Conservation (phyloP, 1,284 basidiomycete genomes). For the Peniophora sp. region DNA sequence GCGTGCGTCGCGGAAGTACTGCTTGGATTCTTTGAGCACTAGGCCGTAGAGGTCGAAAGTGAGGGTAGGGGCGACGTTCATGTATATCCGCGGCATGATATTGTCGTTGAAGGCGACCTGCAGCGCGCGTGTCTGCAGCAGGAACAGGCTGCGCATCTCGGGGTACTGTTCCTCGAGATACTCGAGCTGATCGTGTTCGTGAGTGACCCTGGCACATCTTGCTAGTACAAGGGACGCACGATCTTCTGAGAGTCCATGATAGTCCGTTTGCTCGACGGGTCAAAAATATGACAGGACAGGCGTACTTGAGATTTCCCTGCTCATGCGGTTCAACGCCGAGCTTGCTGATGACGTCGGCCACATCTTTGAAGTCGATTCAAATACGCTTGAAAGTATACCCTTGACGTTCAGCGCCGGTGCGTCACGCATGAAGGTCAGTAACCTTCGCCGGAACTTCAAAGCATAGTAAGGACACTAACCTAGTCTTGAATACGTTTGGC, state of each 20-base stretch:
- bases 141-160: neutral
- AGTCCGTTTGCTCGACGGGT: neutral
- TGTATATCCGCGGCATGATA: neutral
- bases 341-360: neutral
- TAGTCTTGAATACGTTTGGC: neutral
- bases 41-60: neutral
- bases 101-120: neutral
- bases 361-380: neutral
- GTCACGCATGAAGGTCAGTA: neutral
- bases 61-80: neutral
- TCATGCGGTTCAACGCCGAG: neutral
- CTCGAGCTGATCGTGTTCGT: neutral
- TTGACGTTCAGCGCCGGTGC: constrained; percentile 1
- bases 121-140: neutral
- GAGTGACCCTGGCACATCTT: too few species aligned
- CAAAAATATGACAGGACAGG: neutral
- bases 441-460: neutral
- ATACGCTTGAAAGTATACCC: neutral
- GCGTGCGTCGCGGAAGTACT: neutral
- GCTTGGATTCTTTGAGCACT: neutral
- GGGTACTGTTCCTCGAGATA: constrained; percentile 1
- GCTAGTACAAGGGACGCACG: neutral
- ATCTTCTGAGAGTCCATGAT: neutral
- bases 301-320: neutral
- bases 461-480: neutral